Percentiles rank a stretch among this genome's conserved stretches.
Evolutionary conservation across 2,329 filamentous ascomycete genomes (phyloP).

Genomic region (Trichoderma sp.): DNA sequence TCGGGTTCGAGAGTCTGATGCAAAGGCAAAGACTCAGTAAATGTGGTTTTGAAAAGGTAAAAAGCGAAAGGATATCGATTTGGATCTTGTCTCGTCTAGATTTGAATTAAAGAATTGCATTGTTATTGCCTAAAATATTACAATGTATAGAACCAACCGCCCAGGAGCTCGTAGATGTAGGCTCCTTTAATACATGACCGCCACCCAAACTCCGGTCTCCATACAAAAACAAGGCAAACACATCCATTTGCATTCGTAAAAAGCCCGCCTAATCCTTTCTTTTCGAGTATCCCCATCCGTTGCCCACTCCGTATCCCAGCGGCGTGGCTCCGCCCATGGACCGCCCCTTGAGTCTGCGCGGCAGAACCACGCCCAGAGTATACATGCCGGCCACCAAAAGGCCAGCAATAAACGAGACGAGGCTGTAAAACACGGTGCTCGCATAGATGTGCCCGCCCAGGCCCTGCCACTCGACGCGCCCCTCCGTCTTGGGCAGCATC

Average conservation of each 20-base stretch:
- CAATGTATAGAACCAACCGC: background rate
- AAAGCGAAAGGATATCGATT: background rate
- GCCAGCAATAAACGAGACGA: constrained; percentile 61
- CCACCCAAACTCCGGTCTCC: constrained; percentile 22
- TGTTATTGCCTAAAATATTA: background rate
- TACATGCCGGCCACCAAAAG: constrained; percentile 57
- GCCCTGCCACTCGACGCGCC: constrained; percentile 64
- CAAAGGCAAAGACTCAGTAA: constrained; percentile 43
- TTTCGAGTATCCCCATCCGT: constrained; percentile 63
- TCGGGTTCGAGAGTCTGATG: constrained; percentile 41
- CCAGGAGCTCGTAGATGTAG: background rate
- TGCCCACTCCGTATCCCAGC: constrained; percentile 59
- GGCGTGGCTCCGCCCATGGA: constrained; percentile 60
- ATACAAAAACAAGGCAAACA: constrained; percentile 1
- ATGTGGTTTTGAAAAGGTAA: background rate
- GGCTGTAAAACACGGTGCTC: constrained; percentile 63
- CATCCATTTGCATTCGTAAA: background rate
- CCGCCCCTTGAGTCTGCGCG: constrained; percentile 52
- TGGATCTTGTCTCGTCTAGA: background rate
- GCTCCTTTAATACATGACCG: background rate
- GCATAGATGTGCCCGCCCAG: constrained; percentile 65
- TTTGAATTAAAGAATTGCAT: background rate
- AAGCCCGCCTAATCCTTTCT: constrained; percentile 39
- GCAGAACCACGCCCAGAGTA: constrained; percentile 62
- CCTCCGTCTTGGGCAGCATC: constrained; percentile 67